Conservation (phyloP, 2,329 filamentous ascomycete genomes). For the Paecilomyces niveus region DNA sequence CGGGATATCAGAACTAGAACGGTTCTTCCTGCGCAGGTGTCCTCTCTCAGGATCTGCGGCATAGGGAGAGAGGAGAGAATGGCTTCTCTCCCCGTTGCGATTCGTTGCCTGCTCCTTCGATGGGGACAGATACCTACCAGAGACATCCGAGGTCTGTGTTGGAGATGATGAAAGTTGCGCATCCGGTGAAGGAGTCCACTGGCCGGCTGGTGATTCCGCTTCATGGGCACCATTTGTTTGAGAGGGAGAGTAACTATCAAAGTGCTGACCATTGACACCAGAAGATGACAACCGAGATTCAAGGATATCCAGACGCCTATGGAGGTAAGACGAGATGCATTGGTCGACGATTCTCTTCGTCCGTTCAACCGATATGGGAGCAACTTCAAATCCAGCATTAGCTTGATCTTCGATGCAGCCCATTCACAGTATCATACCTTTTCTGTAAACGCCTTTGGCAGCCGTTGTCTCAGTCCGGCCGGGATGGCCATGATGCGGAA, state of each 20-base stretch:
- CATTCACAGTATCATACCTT: slow-evolving; percentile 15
- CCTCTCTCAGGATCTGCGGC: slow-evolving; percentile 10
- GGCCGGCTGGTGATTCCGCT: neutral
- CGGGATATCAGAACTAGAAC: slow-evolving; percentile 24
- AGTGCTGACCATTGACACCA: slow-evolving; percentile 14
- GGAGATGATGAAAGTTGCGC: neutral
- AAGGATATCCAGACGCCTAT: slow-evolving; percentile 27
- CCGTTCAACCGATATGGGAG: slow-evolving; percentile 52
- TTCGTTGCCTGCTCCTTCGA: neutral
- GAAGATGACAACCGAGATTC: slow-evolving; percentile 8
- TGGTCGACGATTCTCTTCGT: slow-evolving; percentile 52
- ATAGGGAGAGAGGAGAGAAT: slow-evolving; percentile 1
- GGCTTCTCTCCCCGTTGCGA: neutral
- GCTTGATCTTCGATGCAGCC: neutral
- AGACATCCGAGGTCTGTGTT: neutral
- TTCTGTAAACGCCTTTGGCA: slow-evolving; percentile 10
- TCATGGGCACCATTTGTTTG: neutral
- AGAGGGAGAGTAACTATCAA: slow-evolving; percentile 4
- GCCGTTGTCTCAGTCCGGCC: slow-evolving; percentile 14
- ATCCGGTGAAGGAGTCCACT: neutral
- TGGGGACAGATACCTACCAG: neutral
- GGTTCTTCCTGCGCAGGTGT: slow-evolving; percentile 14
- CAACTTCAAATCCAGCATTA: slow-evolving; percentile 19
- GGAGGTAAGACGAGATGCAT: slow-evolving; percentile 47
- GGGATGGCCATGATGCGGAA: slow-evolving; percentile 8